Evolutionary conservation across 257 asterid genomes (phyloP), one percentile per base, ranked within the genome.

Genomic region (Misopates orontium): DNA sequence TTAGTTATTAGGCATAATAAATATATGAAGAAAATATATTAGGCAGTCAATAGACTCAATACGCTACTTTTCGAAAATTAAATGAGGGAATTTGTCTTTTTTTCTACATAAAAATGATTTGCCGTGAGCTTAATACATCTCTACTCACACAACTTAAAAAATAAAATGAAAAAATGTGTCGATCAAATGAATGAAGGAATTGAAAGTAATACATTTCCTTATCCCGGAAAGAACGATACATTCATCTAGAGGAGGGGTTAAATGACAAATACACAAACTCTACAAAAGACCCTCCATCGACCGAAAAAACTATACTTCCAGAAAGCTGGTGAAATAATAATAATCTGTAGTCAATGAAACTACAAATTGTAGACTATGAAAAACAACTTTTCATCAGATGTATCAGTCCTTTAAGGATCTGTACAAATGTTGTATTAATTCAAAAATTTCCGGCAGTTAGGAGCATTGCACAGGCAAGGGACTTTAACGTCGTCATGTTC

Each of bases 401-500:
- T 70, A 67, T 65, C 64, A 66, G 58, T 56, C 49, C 64, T 40
- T 50, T 14, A 49, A 14, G 8, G 73, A 63, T 62, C 70, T 72
- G 66, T 69, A 70, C 70, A 67, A 41, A 28, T 51, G 59, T 65
- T 28, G 10, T 21, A 4, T 62, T 81, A 94, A 75, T 94, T 90
- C 87, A 94, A 81, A 54, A 83, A 94, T 70, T 72, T 85, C 72
- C 93, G 58, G 84, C 99, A 94, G 84, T 83, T 94, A 4, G 85
- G 75, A 71, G 99, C 85, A 60, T 72, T 62, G 72, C 98, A 90
- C 61, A 77, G 56, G 85, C 99, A 94, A 24, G 91, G 98, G 42
- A 94, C 95, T 81, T 79, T 94, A 41, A 69, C 88, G 10, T 94
- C 99, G n/a, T 90, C 99, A 0, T 39, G 83, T 72, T 86, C 97